Evolutionary conservation across 345 rosid species (phyloP).

Genomic region (Eucalyptus melliodora): DNA sequence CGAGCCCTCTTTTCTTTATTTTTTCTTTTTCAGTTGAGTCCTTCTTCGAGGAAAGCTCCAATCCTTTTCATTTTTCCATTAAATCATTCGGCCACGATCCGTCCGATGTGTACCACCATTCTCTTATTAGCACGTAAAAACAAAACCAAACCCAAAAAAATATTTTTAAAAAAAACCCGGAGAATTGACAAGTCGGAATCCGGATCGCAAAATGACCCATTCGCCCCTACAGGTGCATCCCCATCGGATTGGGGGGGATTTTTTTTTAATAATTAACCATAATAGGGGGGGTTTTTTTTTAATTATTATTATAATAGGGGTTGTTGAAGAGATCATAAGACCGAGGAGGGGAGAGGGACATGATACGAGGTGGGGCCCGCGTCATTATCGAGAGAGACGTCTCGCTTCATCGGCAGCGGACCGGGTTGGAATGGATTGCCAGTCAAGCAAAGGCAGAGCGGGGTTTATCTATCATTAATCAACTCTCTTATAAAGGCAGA

Average conservation of each 20-base stretch:
- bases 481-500: not conserved
- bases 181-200: not conserved
- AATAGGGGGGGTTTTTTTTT: not conserved
- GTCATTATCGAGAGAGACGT: not conserved
- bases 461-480: not conserved
- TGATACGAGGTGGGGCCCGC: not conserved
- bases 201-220: not conserved
- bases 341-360: not conserved
- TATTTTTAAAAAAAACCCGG: not conserved
- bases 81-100: not conserved
- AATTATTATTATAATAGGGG: not conserved
- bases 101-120: not conserved
- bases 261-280: not conserved
- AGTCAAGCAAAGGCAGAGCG: not conserved
- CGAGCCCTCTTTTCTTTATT: not conserved
- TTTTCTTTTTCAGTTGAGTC: not conserved
- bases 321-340: not conserved
- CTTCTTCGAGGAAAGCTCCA: not conserved
- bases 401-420: not conserved
- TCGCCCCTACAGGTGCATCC: not conserved
- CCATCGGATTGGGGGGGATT: not conserved
- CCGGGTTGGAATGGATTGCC: not conserved
- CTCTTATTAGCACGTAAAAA: not conserved
- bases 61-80: not conserved
- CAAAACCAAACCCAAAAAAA: not conserved